A percentile compares a stretch with the other conserved stretches of the same genome.
Conservation (phyloP, 805 yeast species). For the Ogataea ganodermae region DNA sequence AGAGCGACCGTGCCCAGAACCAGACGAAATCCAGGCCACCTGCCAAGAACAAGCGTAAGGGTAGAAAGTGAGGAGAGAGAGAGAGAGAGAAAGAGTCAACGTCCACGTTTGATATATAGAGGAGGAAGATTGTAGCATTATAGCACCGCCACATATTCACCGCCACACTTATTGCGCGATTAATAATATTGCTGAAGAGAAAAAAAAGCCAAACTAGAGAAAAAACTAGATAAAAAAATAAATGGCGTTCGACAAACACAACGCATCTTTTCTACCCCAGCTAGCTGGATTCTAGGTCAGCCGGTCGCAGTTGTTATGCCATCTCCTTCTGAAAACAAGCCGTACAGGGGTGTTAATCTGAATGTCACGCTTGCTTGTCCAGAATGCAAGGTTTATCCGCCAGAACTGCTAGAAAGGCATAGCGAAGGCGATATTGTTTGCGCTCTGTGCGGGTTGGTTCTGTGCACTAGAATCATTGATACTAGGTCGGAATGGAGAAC, state of each 20-base stretch:
- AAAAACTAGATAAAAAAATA: neutral
- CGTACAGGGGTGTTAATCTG: slow-evolving; percentile 69
- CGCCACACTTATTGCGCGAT: neutral
- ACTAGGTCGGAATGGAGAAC: slow-evolving; percentile 99
- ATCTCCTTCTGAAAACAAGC: slow-evolving; percentile 24
- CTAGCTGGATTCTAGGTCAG: slow-evolving; percentile 1
- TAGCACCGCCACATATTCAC: neutral
- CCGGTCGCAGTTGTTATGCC: slow-evolving; percentile 18
- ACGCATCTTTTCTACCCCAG: neutral
- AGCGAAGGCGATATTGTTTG: slow-evolving; percentile 99
- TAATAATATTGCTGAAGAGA: neutral
- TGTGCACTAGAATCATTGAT: slow-evolving; percentile 89
- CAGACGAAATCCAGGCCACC: slow-evolving; percentile 38
- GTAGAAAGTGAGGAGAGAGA: neutral
- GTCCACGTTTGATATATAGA: neutral
- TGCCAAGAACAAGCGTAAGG: slow-evolving; percentile 30
- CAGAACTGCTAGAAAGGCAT: slow-evolving; percentile 90
- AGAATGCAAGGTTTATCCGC: slow-evolving; percentile 94
- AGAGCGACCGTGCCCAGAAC: slow-evolving; percentile 60
- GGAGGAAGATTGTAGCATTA: neutral
- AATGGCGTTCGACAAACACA: neutral
- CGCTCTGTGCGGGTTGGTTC: slow-evolving; percentile 92
- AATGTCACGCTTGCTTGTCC: slow-evolving; percentile 92
- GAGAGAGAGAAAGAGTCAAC: too few species aligned
- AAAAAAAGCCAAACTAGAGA: neutral